phyloP scores from a whole-genome alignment of 176 grass and related monocot species.

The Saccharum officinarum region DNA sequence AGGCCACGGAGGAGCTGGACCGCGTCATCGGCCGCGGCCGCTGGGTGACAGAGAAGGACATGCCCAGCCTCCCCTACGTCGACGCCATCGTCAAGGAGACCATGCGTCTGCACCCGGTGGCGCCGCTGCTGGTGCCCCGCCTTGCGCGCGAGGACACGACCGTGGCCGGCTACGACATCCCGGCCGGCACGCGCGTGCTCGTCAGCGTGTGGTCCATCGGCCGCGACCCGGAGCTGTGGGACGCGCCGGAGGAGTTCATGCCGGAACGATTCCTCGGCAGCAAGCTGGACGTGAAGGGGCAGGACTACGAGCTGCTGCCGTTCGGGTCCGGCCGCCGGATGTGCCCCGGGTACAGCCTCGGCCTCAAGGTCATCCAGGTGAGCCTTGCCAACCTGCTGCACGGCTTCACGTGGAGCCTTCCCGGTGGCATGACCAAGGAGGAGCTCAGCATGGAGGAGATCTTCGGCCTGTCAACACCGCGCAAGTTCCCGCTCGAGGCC shows the following conservation, averaged over 20 bases:
- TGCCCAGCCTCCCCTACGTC: slow-evolving; percentile 40
- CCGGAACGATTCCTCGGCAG: slow-evolving; percentile 47
- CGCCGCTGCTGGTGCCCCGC: slow-evolving; percentile 43
- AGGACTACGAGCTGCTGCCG: slow-evolving; percentile 58
- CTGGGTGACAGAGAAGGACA: slow-evolving; percentile 64
- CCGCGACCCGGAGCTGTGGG: slow-evolving; percentile 45
- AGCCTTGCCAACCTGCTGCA: slow-evolving; percentile 61
- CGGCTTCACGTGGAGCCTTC: slow-evolving; percentile 53
- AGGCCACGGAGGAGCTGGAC: slow-evolving; percentile 60
- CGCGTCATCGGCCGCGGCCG: slow-evolving; percentile 44
- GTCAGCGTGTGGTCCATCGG: slow-evolving; percentile 60
- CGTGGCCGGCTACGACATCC: slow-evolving; percentile 46
- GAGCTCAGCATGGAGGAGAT: slow-evolving; percentile 62
- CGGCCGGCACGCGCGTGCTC: slow-evolving; percentile 42
- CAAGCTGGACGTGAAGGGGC: slow-evolving; percentile 54
- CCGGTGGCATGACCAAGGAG: slow-evolving; percentile 32
- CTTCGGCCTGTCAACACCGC: slow-evolving; percentile 44
- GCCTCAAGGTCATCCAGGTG: slow-evolving; percentile 56
- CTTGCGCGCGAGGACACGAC: slow-evolving; percentile 30
- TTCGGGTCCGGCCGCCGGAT: slow-evolving; percentile 56
- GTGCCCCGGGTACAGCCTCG: slow-evolving; percentile 61
- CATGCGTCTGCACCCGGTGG: slow-evolving; percentile 64
- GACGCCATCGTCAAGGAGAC: slow-evolving; percentile 57
- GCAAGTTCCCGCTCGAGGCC: slow-evolving; percentile 34
- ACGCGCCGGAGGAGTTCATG: slow-evolving; percentile 46